phyloP scores from a whole-genome alignment of 1,284 basidiomycete genomes.

The Irpex sp. region DNA sequence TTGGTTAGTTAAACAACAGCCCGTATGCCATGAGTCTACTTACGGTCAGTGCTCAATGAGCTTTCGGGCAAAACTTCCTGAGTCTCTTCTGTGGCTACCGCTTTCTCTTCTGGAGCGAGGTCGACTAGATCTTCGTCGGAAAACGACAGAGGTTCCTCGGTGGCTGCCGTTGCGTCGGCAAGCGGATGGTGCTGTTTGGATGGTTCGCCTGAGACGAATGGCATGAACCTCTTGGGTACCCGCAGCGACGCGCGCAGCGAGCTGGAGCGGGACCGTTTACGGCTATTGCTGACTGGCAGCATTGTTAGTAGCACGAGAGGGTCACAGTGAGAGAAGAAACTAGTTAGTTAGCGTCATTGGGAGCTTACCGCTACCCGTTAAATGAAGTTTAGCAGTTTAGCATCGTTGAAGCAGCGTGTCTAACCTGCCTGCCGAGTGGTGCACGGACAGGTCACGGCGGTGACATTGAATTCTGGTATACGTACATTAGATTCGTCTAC shows the following conservation, averaged over 20 bases:
- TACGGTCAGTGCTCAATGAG: background rate
- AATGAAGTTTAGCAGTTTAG: background rate
- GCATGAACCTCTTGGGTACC: conserved; percentile 5
- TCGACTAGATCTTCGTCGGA: conserved; percentile 17
- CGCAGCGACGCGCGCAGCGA: conserved; percentile 8
- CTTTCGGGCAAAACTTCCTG: background rate
- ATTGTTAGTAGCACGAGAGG: background rate
- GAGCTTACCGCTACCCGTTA: background rate
- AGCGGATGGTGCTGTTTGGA: background rate
- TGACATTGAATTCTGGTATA: background rate
- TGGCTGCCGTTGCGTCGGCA: background rate
- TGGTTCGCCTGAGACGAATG: background rate
- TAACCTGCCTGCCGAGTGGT: background rate
- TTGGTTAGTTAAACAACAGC: too few species aligned
- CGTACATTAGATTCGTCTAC: background rate
- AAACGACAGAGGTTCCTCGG: conserved; percentile 15
- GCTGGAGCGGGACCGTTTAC: background rate
- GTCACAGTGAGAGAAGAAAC: background rate
- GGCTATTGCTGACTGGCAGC: background rate
- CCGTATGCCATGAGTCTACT: background rate
- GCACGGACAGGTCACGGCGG: background rate
- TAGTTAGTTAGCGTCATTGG: background rate
- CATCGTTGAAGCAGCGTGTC: background rate
- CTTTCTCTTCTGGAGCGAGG: conserved; percentile 11
- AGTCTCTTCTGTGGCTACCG: conserved; percentile 4